phyloP scores from a whole-genome alignment of 2,329 filamentous ascomycete genomes.

The Penicillium hordei region DNA sequence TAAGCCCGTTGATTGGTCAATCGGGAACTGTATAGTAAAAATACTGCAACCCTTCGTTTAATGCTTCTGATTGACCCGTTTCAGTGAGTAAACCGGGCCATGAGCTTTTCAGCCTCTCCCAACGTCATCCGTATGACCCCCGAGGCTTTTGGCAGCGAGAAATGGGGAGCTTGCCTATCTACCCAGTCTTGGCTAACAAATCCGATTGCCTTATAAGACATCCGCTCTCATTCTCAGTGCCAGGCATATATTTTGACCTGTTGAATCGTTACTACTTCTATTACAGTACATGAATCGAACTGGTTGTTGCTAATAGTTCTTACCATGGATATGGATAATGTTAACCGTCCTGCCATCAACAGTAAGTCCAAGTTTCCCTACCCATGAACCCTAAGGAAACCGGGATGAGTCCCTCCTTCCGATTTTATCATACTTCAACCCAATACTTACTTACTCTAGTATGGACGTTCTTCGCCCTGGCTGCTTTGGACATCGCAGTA shows the following conservation, averaged over 20 bases:
- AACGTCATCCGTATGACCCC: neutral
- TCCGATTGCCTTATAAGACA: neutral
- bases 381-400: neutral
- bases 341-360: slow-evolving; percentile 11
- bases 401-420: neutral
- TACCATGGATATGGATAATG: slow-evolving; percentile 4
- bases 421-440: neutral
- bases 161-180: neutral
- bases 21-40: slow-evolving; percentile 4
- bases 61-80: neutral
- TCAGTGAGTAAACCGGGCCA: neutral
- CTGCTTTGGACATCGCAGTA: slow-evolving; percentile 16
- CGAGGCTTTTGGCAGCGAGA: neutral
- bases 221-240: neutral
- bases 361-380: neutral
- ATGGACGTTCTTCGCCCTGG: slow-evolving; percentile 18
- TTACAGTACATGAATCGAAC: neutral
- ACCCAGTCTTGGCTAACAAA: neutral
- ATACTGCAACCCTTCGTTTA: slow-evolving; percentile 1
- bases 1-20: slow-evolving; percentile 2
- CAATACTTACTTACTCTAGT: slow-evolving; percentile 5
- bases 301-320: neutral
- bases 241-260: neutral
- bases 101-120: neutral
- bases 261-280: neutral